Evolutionary conservation across 176 grass and related monocot genomes (phyloP).

Genomic region (Carex parvula): DNA sequence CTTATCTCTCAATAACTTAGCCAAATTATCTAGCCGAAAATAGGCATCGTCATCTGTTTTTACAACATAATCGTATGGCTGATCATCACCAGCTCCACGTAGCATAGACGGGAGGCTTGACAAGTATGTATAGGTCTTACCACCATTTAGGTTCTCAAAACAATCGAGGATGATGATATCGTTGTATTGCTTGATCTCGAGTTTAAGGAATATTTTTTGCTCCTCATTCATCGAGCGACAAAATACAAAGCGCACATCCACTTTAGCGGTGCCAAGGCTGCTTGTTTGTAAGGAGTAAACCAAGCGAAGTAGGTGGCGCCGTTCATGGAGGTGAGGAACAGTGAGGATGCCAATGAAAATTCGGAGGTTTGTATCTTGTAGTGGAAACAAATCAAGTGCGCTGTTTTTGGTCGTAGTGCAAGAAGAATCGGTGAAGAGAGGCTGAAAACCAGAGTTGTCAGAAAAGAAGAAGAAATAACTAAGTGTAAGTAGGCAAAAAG

Average conservation of each 20-base stretch:
- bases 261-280: not conserved
- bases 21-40: slow-evolving; percentile 34
- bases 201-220: slow-evolving; percentile 21
- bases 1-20: slow-evolving; percentile 27
- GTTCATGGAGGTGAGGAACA: slow-evolving; percentile 24
- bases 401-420: not conserved
- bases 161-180: slow-evolving; percentile 66
- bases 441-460: not conserved
- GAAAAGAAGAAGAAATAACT: slow-evolving; percentile 15
- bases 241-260: slow-evolving; percentile 38
- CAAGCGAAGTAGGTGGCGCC: slow-evolving; percentile 37
- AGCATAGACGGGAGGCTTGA: slow-evolving; percentile 32
- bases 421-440: not conserved
- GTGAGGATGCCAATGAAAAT: slow-evolving; percentile 47
- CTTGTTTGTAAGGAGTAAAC: slow-evolving; percentile 29
- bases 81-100: not conserved
- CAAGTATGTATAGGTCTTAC: slow-evolving; percentile 67
- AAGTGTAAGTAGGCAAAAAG: slow-evolving; percentile 2
- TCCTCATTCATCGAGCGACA: slow-evolving; percentile 36
- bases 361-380: not conserved
- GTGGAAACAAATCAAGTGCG: not conserved
- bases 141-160: slow-evolving; percentile 65
- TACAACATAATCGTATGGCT: slow-evolving; percentile 52
- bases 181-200: slow-evolving; percentile 36
- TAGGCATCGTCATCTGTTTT: slow-evolving; percentile 72